Evolutionary conservation across 1,284 basidiomycete genomes (phyloP).

Genomic region (Tilletiopsis washingtonensis): DNA sequence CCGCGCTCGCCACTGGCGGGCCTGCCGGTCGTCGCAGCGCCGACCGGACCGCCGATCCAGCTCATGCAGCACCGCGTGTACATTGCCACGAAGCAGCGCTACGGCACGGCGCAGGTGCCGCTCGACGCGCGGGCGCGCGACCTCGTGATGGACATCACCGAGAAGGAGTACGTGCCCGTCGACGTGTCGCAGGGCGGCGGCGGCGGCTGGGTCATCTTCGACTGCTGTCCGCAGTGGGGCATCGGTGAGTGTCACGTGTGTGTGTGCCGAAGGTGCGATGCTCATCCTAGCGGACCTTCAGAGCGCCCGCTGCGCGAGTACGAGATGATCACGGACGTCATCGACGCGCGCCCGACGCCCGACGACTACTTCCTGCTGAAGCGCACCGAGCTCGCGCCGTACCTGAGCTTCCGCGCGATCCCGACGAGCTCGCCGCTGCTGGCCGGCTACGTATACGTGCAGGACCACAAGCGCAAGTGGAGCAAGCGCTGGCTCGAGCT

Average conservation of each 20-base stretch:
- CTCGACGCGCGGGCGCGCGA: slow-evolving; percentile 29
- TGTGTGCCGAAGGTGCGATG: too few species aligned
- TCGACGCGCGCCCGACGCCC: slow-evolving; percentile 19
- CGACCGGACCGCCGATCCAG: too few species aligned
- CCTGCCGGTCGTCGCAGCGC: slow-evolving; percentile 13
- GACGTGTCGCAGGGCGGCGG: slow-evolving; percentile 14
- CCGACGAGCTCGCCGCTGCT: slow-evolving; percentile 31
- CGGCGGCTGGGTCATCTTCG: slow-evolving; percentile 40
- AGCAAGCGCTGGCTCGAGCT: slow-evolving; percentile 44
- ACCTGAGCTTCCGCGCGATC: slow-evolving; percentile 27
- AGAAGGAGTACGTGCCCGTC: slow-evolving; percentile 22
- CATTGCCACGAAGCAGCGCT: slow-evolving; percentile 30
- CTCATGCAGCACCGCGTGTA: slow-evolving; percentile 29
- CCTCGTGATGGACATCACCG: slow-evolving; percentile 23
- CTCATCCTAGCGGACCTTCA: background rate
- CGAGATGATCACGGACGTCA: slow-evolving; percentile 36
- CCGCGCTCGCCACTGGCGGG: background rate
- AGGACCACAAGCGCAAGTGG: slow-evolving; percentile 39
- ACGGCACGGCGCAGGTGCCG: slow-evolving; percentile 21
- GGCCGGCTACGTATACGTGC: slow-evolving; percentile 40
- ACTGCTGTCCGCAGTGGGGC: slow-evolving; percentile 32
- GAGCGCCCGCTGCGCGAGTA: slow-evolving; percentile 45
- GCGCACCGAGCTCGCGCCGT: slow-evolving; percentile 30
- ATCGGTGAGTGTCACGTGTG: slow-evolving; percentile 12
- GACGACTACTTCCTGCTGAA: slow-evolving; percentile 39